Percentiles rank a stretch among this genome's conserved stretches.
phyloP scores from a whole-genome alignment of 805 yeast genomes.

The Saccharomycodes ludwigii region DNA sequence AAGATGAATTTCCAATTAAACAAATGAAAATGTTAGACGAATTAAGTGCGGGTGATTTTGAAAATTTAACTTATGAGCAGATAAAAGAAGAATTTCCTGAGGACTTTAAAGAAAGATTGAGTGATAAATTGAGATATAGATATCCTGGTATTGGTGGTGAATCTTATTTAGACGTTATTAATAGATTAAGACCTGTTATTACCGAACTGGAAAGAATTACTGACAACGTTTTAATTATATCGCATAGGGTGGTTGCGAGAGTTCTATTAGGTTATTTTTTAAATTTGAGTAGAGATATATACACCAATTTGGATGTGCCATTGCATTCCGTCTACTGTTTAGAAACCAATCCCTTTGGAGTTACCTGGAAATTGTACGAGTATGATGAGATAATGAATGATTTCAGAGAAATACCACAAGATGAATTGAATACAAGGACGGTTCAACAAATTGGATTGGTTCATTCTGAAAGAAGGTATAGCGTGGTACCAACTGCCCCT shows the following conservation, averaged over 20 bases:
- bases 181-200: slow-evolving; percentile 77
- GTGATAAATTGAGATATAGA: slow-evolving; percentile 71
- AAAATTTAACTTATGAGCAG: slow-evolving; percentile 86
- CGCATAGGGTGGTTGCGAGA: slow-evolving; percentile 86
- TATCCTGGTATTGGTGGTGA: slow-evolving; percentile 98
- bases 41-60: slow-evolving; percentile 84
- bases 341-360: slow-evolving; percentile 92
- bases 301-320: slow-evolving; percentile 88
- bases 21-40: slow-evolving; percentile 91
- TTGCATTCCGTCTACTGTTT: slow-evolving; percentile 80
- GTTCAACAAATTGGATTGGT: slow-evolving; percentile 62
- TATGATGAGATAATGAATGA: slow-evolving; percentile 68
- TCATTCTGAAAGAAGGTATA: slow-evolving; percentile 54
- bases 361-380: slow-evolving; percentile 83
- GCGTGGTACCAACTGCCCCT: slow-evolving; percentile 71
- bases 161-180: slow-evolving; percentile 85
- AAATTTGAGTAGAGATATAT: slow-evolving; percentile 65
- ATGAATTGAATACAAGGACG: slow-evolving; percentile 32
- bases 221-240: slow-evolving; percentile 69
- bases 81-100: slow-evolving; percentile 60
- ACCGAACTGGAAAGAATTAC: slow-evolving; percentile 88
- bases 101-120: slow-evolving; percentile 66
- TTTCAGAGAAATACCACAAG: slow-evolving; percentile 52
- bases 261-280: slow-evolving; percentile 80
- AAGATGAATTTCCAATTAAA: slow-evolving; percentile 60